Conservation (phyloP, 2,329 filamentous ascomycete genomes). For the Colletotrichum cordylinicola region DNA sequence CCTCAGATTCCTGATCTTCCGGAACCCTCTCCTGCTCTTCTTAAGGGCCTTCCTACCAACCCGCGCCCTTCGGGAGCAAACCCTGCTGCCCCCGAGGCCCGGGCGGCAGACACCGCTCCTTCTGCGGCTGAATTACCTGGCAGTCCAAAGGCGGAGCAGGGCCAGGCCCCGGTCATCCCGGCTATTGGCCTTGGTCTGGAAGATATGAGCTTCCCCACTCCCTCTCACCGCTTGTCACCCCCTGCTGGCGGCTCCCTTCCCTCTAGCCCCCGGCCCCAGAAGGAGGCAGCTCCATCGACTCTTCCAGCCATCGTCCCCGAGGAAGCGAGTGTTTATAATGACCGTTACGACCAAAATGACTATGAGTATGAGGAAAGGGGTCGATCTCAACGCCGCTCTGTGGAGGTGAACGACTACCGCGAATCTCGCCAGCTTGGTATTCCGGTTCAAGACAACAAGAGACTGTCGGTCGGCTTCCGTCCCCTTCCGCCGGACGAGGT, state of each 20-base stretch:
- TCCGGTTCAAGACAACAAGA: slow-evolving; percentile 59
- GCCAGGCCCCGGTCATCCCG: slow-evolving; percentile 9
- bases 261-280: slow-evolving; percentile 35
- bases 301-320: slow-evolving; percentile 31
- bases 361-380: slow-evolving; percentile 39
- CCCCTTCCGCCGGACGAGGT: slow-evolving; percentile 88
- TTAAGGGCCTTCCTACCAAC: slow-evolving; percentile 25
- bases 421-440: slow-evolving; percentile 52
- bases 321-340: slow-evolving; percentile 32
- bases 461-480: slow-evolving; percentile 76
- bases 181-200: slow-evolving; percentile 23
- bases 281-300: slow-evolving; percentile 39
- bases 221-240: slow-evolving; percentile 27
- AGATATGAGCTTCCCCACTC: slow-evolving; percentile 17
- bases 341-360: slow-evolving; percentile 24
- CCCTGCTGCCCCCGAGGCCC: neutral
- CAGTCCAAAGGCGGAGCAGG: neutral
- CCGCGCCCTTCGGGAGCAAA: slow-evolving; percentile 17
- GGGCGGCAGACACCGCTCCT: slow-evolving; percentile 14
- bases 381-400: slow-evolving; percentile 34
- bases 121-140: slow-evolving; percentile 3
- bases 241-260: slow-evolving; percentile 32
- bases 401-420: slow-evolving; percentile 30
- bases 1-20: slow-evolving; percentile 38
- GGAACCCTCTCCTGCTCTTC: slow-evolving; percentile 40